A percentile compares a stretch with the other conserved stretches of the same genome.
Evolutionary conservation across 805 yeast genomes (phyloP).

Genomic region (Candida krabiensis): DNA sequence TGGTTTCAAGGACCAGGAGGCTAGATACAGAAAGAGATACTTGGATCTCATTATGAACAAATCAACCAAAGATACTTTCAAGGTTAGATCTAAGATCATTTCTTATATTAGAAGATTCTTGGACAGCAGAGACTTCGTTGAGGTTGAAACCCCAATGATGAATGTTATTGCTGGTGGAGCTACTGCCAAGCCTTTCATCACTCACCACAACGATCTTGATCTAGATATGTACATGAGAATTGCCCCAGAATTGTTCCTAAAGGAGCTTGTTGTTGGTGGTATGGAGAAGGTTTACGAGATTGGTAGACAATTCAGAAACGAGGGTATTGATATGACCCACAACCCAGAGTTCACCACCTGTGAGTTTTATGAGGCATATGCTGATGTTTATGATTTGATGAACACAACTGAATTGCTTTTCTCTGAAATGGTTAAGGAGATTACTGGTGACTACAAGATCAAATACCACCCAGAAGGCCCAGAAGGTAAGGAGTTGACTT

Average conservation of each 20-base stretch:
- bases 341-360: conserved; percentile 99
- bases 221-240: conserved; percentile 97
- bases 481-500: conserved; percentile 70
- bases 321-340: conserved; percentile 98
- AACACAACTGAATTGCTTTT: conserved; percentile 89
- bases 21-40: conserved; percentile 95
- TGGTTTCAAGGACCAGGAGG: conserved; percentile 97
- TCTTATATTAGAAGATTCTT: conserved; percentile 84
- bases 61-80: conserved; percentile 79
- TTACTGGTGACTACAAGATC: conserved; percentile 86
- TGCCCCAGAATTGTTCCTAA: conserved; percentile 96
- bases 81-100: conserved; percentile 87
- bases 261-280: conserved; percentile 97
- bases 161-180: conserved; percentile 99
- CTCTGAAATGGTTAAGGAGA: conserved; percentile 95
- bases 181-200: conserved; percentile 95
- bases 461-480: conserved; percentile 94
- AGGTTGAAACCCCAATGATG: conserved; percentile 99
- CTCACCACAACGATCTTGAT: conserved; percentile 95
- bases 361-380: conserved; percentile 97
- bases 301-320: conserved; percentile 98
- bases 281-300: conserved; percentile 97
- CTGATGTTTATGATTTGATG: conserved; percentile 96
- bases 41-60: conserved; percentile 94
- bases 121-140: conserved; percentile 82